Evolutionary conservation across 2,329 filamentous ascomycete species (phyloP).

Genomic region (Thermothelomyces thermophilus): DNA sequence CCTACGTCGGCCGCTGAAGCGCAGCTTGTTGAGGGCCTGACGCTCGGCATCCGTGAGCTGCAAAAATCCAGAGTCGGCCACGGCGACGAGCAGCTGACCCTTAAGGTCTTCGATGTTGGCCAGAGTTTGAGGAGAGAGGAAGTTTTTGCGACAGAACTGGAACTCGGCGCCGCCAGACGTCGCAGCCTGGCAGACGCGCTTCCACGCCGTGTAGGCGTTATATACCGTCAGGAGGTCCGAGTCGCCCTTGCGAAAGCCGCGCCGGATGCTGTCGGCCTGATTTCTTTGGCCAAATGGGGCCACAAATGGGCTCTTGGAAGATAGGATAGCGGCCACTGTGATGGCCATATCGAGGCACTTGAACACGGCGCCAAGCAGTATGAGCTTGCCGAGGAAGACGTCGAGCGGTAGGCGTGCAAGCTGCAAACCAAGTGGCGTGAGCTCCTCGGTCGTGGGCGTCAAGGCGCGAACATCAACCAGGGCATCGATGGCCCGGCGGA

Average conservation of each 20-base stretch:
- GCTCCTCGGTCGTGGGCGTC: conserved; percentile 65
- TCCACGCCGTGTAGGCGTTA: conserved; percentile 90
- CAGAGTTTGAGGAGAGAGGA: conserved; percentile 80
- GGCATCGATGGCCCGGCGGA: conserved; percentile 85
- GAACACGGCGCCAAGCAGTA: conserved; percentile 79
- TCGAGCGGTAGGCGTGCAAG: conserved; percentile 85
- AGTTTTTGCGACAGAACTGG: conserved; percentile 92
- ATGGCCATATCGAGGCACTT: conserved; percentile 86
- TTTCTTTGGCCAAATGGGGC: conserved; percentile 76
- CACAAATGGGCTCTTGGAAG: conserved; percentile 89
- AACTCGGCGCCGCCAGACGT: conserved; percentile 61
- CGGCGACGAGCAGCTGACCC: conserved; percentile 75
- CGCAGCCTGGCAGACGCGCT: conserved; percentile 66
- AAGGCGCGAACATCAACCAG: conserved; percentile 89
- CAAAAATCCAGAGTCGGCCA: conserved; percentile 81
- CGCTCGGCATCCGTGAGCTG: conserved; percentile 68
- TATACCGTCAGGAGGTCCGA: conserved; percentile 90
- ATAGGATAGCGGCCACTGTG: conserved; percentile 86
- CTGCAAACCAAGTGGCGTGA: conserved; percentile 81
- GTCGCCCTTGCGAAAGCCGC: conserved; percentile 75
- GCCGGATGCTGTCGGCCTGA: conserved; percentile 72
- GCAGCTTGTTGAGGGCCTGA: conserved; percentile 58
- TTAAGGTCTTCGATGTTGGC: conserved; percentile 94
- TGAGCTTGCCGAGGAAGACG: conserved; percentile 89
- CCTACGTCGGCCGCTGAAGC: conserved; percentile 58